Percentiles rank a stretch among this genome's conserved stretches.
phyloP scores from a whole-genome alignment of 1,139 yeast genomes.

The Lodderomyces beijingensis region DNA sequence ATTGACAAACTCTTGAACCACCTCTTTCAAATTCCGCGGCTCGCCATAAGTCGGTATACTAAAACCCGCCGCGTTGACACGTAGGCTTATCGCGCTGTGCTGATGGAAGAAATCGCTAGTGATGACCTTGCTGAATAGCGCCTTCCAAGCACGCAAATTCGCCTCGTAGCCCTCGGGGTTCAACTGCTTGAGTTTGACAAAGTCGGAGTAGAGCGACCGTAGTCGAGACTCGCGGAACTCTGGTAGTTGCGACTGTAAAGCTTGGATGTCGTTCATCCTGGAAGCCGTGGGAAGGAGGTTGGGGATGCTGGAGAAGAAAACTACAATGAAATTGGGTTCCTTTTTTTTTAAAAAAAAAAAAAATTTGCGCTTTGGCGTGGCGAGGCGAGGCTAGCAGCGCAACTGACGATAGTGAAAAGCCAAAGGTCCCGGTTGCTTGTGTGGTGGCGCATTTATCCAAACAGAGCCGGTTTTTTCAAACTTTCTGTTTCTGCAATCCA shows the following conservation, averaged over 20 bases:
- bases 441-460: too few species aligned
- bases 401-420: too few species aligned
- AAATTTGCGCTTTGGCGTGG: too few species aligned
- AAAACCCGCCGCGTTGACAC: conserved; percentile 17
- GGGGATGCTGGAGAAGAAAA: too few species aligned
- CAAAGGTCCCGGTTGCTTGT: too few species aligned
- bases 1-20: conserved; percentile 24
- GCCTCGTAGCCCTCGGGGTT: conserved; percentile 73
- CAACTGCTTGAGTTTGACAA: conserved; percentile 42
- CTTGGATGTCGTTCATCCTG: conserved; percentile 13
- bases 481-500: too few species aligned
- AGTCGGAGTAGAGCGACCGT: conserved; percentile 63
- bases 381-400: too few species aligned
- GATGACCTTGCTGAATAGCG: conserved; percentile 22
- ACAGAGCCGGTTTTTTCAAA: too few species aligned
- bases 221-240: conserved; percentile 48
- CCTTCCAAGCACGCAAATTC: conserved; percentile 60
- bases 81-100: conserved; percentile 19
- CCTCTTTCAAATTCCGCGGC: conserved; percentile 23
- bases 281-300: too few species aligned
- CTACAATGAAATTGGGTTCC: too few species aligned
- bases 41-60: conserved; percentile 26
- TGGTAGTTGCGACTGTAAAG: conserved; percentile 15
- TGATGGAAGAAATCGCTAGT: conserved; percentile 5
- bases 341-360: too few species aligned